Percentiles rank a stretch among this genome's conserved stretches.
Evolutionary conservation across 306 rosid genomes (phyloP).

Genomic region (Aeschynomene evenia): DNA sequence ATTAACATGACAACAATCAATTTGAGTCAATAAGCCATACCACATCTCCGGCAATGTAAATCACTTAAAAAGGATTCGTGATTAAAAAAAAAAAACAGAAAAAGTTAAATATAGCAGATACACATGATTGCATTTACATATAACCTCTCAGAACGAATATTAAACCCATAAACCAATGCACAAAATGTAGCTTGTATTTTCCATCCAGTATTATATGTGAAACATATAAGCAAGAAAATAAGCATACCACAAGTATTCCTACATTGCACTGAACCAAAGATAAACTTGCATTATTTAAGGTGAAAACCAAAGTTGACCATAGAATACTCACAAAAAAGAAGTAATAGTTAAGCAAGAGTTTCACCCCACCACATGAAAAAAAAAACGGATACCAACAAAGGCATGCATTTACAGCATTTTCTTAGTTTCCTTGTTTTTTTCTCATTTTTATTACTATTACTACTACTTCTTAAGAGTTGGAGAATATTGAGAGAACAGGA

Average conservation of each 20-base stretch:
- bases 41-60: neutral
- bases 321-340: constrained; percentile 2
- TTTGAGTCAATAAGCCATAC: neutral
- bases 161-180: neutral
- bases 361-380: neutral
- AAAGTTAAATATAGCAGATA: neutral
- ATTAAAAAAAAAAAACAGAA: neutral
- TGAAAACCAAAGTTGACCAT: neutral
- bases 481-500: neutral
- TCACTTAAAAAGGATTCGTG: neutral
- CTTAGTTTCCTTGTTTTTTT: neutral
- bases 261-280: constrained; percentile 7
- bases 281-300: neutral
- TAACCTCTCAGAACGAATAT: neutral
- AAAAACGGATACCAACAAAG: neutral
- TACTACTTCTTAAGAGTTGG: too few relatives aligned
- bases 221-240: neutral
- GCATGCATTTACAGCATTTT: neutral
- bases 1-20: neutral
- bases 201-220: constrained; percentile 4
- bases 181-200: neutral
- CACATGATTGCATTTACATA: constrained; percentile 18
- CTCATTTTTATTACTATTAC: neutral
- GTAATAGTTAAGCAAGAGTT: neutral
- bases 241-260: neutral